Base-by-base conservation (phyloP, 2,329 filamentous ascomycete species). In the Teratosphaeria zuluensis region DNA sequence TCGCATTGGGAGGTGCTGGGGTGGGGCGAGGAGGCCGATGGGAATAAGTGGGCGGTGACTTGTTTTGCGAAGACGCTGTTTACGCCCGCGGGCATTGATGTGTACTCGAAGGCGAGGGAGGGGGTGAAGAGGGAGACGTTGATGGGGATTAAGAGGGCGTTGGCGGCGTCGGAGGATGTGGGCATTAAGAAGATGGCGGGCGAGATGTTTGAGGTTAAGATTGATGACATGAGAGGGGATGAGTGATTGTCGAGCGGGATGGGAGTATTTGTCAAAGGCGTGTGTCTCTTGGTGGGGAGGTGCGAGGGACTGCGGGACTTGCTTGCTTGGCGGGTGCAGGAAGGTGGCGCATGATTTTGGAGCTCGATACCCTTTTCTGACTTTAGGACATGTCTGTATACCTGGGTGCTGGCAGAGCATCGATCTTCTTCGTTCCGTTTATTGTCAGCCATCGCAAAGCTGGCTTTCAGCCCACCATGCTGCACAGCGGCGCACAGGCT, bases 21-120 rank as follows among this genome's bases (percentile, higher is more conserved):
- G 2, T 92, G 84, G 79, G 89, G 89, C 4, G 81, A 86, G 69
- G 70, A 74, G 56, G 61, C 55, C 8, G 64, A 58, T 11, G 63
- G 63, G 11, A 72, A 70, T 80, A 65, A 75, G 35, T 95, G 89
- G 88, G 84, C 83, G 1, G 88, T 95, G 14, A 95, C 89, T 4
- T 92, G 87, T 80, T 95, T 95, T 72, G 85, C 86, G 62, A 86
- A 88, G 68, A 95, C 89, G 28, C 65, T 92, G 52, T 95, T 95
- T 66, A 94, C 90, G 6, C 87, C 87, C 62, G 88, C 90, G 58
- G 90, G 90, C 0, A 68, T 95, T 32, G 90, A 95, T 73, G 73
- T 95, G 9, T 94, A 92, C 72, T 85, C 83, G 53, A 80, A 87
- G 65, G 77, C 80, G 16, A 79, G 74, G 56, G 81, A 80, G 62